Base-by-base conservation (phyloP, 2,329 filamentous ascomycete species). In the Colletotrichum musae region DNA sequence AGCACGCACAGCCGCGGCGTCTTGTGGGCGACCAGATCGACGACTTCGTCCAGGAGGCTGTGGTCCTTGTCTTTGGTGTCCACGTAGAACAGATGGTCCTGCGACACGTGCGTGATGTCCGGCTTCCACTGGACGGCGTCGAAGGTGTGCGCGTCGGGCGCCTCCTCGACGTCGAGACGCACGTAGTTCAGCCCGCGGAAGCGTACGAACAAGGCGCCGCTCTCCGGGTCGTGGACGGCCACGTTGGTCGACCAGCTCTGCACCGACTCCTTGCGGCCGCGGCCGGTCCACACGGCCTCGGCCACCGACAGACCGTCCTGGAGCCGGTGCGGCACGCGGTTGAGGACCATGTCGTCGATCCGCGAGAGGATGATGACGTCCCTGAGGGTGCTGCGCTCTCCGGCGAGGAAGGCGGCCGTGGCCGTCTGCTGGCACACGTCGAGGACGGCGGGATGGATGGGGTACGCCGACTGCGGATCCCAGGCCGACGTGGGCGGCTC, bases 21-120 rank as follows among this genome's bases (percentile, higher is more conserved):
- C 64, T 78, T 79, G 67, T 82, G 78, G 0, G 75, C 78, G 1
- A 81, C 61, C 0, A 81, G 65, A 56, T 82, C 77, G 6, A 83
- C 60, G 2, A 80, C 7, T 28, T 28, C 26, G 7, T 61, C 58
- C 43, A 16, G 43, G 43, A 28, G 26, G 26, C 26, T 28, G 43
- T 45, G 43, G 43, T 45, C 43, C 5, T 45, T 15, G 13, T 18
- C 18, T 18, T 18, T 18, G 18, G 13, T n/a, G 43, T 45, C 43
- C n/a, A 15, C 43, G 13, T 15, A 15, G n/a, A 45, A 45, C n/a
- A 45, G 26, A 28, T 28, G 26, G 26, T 28, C 26, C 43, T 45
- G 43, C 43, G 13, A n/a, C 13, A 45, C 13, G 13, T 45, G 13
- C 43, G 13, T 45, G 43, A n/a, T 5, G 4, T 13, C 43, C 43